Evolutionary conservation across 352 stramenopile genomes (phyloP), one percentile per base, ranked within the genome.

Genomic region (Pythium sukuiense): DNA sequence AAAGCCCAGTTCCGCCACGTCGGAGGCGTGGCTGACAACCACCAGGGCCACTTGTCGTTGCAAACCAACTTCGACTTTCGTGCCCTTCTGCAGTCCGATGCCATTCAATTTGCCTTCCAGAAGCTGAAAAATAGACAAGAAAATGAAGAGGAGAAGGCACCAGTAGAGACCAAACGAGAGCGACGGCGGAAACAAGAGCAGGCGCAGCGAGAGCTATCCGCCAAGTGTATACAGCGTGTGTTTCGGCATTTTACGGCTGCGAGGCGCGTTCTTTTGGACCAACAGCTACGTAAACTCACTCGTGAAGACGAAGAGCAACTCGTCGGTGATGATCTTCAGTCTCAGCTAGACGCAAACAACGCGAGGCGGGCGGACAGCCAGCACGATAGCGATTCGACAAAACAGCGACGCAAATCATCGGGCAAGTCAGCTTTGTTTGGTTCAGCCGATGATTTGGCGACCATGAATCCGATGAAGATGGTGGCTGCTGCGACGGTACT

Each of bases 61-160:
- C 82, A 90, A 33, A 89, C 76, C 41, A 86, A 72, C 7, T 59
- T 87, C 11, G 77, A 89, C 56, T 85, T 90, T 16, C 80, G 81
- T 16, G 76, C 76, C 18, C 63, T 89, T 35, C 35, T 88, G 4
- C 72, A 80, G 16, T 82, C 69, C 0, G 65, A 66, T 6, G 2
- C 55, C n/a, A 52, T 65, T 0, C 45, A 16, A 4, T 68, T 63
- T 45, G 55, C 53, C 14, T 85, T 85, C 58, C 35, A 69, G 14
- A 64, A n/a, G 14, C 26, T n/a, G 26, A 26, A 13, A 2, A 18
- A 9, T 37, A 4, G 12, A 1, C 5, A 32, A 7, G 24, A 37
- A 16, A n/a, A 80, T 59, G 56, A 64, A 5, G 45, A 70, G 26
- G 45, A 30, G 0, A 60, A 67, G 45, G 14, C 24, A 11, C 16